These are phyloP conservation scores for Porogramme epimiltina DNA, from an alignment of 1,284 basidiomycete genomes.

Conservation along the genomic window DNA sequence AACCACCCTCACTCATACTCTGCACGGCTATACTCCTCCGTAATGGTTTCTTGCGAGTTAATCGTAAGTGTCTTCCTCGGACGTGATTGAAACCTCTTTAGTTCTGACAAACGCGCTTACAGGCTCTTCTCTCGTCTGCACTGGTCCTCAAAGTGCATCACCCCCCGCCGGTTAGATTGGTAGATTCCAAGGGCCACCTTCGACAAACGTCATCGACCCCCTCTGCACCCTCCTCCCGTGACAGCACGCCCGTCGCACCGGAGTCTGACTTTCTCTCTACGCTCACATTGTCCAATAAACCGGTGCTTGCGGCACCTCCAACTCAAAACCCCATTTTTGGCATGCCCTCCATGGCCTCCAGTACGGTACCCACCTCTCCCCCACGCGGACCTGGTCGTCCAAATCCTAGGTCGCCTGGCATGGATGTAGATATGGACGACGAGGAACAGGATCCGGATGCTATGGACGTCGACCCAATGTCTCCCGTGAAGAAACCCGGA, in stretches of 20 bases:
- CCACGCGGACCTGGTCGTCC: conserved; percentile 9
- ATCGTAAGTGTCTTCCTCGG: conserved; percentile 4
- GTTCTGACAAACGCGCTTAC: neutral
- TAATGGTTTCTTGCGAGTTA: conserved; percentile 3
- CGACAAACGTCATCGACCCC: conserved; percentile 25
- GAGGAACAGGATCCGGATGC: conserved; percentile 48
- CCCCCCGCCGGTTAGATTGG: conserved; percentile 66
- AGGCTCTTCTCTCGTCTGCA: conserved; percentile 55
- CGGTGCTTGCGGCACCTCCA: conserved; percentile 40
- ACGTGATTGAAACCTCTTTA: neutral
- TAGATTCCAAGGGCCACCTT: conserved; percentile 37
- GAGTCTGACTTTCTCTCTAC: conserved; percentile 62
- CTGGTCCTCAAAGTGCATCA: conserved; percentile 59
- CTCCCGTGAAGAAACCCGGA: conserved; percentile 46
- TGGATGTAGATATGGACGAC: conserved; percentile 31
- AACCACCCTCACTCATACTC: conserved; percentile 35
- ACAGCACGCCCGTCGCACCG: conserved; percentile 25
- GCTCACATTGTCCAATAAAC: conserved; percentile 65
- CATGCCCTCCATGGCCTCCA: conserved; percentile 47
- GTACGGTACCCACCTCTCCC: conserved; percentile 23
- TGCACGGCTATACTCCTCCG: conserved; percentile 47
- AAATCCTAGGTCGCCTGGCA: conserved; percentile 22
- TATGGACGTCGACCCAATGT: conserved; percentile 59
- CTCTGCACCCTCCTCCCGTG: conserved; percentile 31
- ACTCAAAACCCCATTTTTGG: conserved; percentile 62